Base-by-base conservation (phyloP, 2,329 filamentous ascomycete species). In the Berkeleyomyces rouxiae region DNA sequence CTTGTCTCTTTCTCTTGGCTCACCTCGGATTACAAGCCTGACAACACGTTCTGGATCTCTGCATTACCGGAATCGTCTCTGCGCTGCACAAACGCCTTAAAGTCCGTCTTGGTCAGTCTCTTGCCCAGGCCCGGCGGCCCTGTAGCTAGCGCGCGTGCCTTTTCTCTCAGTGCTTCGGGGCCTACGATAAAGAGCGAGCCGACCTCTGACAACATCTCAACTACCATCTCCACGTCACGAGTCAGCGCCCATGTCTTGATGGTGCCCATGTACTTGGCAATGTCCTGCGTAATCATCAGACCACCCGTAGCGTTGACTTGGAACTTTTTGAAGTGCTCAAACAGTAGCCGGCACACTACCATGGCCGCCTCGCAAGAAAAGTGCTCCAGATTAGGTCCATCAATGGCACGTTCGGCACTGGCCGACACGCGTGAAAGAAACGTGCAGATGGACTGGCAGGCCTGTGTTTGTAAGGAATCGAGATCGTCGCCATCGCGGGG, bases 131-230 rank as follows among this genome's bases (percentile, higher is more conserved):
- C 74, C 59, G 69, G 71, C 64, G 67, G 72, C 60, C 69, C 77
- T 63, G 72, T 72, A 66, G 70, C 77, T 64, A 86, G 73, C 64
- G 81, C 83, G 63, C 86, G 77, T 61, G 84, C 80, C 68, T 87
- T 80, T 73, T 91, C 87, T 59, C 83, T 78, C 65, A 91, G 75
- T 43, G 87, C 87, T 72, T 91, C 87, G 9, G 86, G 83, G 1
- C 90, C 89, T 69, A 99, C 89, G 66, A 99, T 95, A 72, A 99
- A 99, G 61, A 99, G 75, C 70, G 91, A 96, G 9, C 91, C 92
- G 64, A 99, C 90, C 77, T 99, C 93, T 36, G 90, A 86, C 65
- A 99, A 75, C 55, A 96, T 82, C 75, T 99, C 92, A 67, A 96
- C 82, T 61, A 83, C 82, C 33, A 79, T 79, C 67, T 82, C 80